These are phyloP conservation scores for Marchantia polymorpha DNA, from an alignment of 225 moss, liverwort and hornwort species.

Conservation along the genomic window DNA sequence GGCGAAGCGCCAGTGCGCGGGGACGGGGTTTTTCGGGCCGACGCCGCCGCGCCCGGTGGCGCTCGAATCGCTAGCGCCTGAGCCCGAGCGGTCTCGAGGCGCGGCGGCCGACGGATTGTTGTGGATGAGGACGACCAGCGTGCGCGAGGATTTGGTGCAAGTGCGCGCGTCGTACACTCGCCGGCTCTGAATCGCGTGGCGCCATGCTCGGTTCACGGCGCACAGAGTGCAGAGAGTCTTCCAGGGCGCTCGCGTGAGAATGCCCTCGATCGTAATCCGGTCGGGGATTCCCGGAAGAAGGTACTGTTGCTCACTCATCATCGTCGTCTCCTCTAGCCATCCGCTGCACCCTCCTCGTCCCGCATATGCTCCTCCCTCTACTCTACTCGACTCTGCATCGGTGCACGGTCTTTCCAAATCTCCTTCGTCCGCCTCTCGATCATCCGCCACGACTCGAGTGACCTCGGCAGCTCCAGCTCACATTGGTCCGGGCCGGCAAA, in stretches of 20 bases:
- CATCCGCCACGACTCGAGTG: too few species aligned
- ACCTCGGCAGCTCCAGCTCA: too few species aligned
- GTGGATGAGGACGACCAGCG: conserved; percentile 26
- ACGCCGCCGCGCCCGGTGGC: not conserved
- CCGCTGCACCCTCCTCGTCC: not conserved
- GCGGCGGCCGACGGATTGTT: not conserved
- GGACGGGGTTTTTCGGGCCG: conserved; percentile 31
- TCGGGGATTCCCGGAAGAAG: conserved; percentile 44
- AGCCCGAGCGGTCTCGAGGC: not conserved
- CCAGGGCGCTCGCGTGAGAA: conserved; percentile 43
- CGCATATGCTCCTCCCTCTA: too few species aligned
- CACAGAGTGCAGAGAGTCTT: conserved; percentile 35
- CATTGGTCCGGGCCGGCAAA: too few species aligned
- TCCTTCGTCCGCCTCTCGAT: too few species aligned
- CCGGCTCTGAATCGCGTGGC: conserved; percentile 34
- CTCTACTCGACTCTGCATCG: too few species aligned
- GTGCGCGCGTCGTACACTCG: conserved; percentile 44
- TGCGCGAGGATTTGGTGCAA: conserved; percentile 31
- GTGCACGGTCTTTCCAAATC: too few species aligned
- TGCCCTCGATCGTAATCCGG: conserved; percentile 46
- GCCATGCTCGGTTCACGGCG: conserved; percentile 41
- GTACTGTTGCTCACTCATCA: conserved; percentile 25
- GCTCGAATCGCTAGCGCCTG: too few species aligned
- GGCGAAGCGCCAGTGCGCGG: conserved; percentile 36
- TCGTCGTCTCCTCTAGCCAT: not conserved